Conservation (phyloP, 2,329 filamentous ascomycete species). For the Gremmenia infestans region DNA sequence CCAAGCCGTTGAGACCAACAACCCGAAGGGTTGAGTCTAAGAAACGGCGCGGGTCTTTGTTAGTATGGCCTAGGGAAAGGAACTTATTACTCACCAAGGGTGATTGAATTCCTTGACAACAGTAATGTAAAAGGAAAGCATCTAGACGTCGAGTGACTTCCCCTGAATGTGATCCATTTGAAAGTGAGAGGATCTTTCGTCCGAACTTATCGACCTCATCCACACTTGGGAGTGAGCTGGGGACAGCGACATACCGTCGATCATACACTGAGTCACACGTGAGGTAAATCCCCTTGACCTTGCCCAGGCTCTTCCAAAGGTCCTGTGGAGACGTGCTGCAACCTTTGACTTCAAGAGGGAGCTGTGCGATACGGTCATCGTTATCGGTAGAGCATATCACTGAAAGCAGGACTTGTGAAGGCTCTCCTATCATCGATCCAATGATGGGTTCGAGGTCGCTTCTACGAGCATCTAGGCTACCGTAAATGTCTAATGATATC, state of each 20-base stretch:
- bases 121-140: slow-evolving; percentile 12
- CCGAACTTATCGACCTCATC: slow-evolving; percentile 15
- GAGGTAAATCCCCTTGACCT: slow-evolving; percentile 15
- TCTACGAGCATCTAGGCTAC: slow-evolving; percentile 8
- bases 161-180: slow-evolving; percentile 12
- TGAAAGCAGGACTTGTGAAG: slow-evolving; percentile 1
- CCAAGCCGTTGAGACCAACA: slow-evolving; percentile 17
- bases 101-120: background rate
- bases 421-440: slow-evolving; percentile 4
- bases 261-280: slow-evolving; percentile 11
- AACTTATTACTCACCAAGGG: slow-evolving; percentile 1
- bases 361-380: background rate
- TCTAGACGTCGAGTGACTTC: slow-evolving; percentile 12
- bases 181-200: slow-evolving; percentile 10
- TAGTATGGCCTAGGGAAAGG: background rate
- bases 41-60: slow-evolving; percentile 4
- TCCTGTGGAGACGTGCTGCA: slow-evolving; percentile 10
- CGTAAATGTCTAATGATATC: slow-evolving; percentile 8
- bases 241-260: slow-evolving; percentile 14
- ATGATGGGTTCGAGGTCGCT: slow-evolving; percentile 14
- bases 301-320: slow-evolving; percentile 16
- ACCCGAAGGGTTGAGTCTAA: slow-evolving; percentile 9
- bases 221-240: slow-evolving; percentile 9
- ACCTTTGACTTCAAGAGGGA: slow-evolving; percentile 11
- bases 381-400: slow-evolving; percentile 1